phyloP scores from a whole-genome alignment of 805 yeast species.

The Yarrowia phangngaensis region DNA sequence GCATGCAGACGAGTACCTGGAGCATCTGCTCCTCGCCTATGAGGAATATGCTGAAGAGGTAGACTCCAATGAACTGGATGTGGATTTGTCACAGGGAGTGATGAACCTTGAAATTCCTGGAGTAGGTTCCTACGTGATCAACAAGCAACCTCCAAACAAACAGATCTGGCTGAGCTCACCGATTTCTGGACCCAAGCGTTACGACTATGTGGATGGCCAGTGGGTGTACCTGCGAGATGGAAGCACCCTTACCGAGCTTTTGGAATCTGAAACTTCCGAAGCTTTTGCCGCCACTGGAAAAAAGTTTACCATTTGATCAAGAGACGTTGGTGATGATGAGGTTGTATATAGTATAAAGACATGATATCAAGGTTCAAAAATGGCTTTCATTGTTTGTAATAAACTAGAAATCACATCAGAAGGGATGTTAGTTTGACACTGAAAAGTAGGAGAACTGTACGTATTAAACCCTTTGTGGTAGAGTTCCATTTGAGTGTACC shows the following conservation, averaged over 20 bases:
- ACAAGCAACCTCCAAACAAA: slow-evolving; percentile 95
- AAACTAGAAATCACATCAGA: no score
- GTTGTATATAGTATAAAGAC: no score
- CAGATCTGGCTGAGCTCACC: slow-evolving; percentile 97
- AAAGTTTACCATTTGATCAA: slow-evolving; percentile 12
- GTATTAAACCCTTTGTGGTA: no score
- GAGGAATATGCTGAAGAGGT: slow-evolving; percentile 61
- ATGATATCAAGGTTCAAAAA: no score
- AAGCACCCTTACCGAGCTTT: slow-evolving; percentile 46
- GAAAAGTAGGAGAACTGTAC: no score
- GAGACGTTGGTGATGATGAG: no score
- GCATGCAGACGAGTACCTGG: slow-evolving; percentile 65
- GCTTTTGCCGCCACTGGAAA: slow-evolving; percentile 24
- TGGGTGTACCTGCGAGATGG: slow-evolving; percentile 82
- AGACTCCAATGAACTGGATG: slow-evolving; percentile 55
- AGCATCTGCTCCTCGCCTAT: slow-evolving; percentile 58
- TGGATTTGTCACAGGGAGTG: slow-evolving; percentile 80
- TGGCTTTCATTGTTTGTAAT: no score
- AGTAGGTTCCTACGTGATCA: slow-evolving; percentile 82
- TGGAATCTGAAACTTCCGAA: slow-evolving; percentile 45
- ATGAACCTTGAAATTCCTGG: slow-evolving; percentile 67
- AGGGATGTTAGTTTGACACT: no score
- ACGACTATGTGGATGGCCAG: slow-evolving; percentile 64
- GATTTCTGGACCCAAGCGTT: slow-evolving; percentile 81
- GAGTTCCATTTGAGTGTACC: no score